phyloP scores from a whole-genome alignment of 2,329 filamentous ascomycete genomes.

The Nigrospora osmanthi region DNA sequence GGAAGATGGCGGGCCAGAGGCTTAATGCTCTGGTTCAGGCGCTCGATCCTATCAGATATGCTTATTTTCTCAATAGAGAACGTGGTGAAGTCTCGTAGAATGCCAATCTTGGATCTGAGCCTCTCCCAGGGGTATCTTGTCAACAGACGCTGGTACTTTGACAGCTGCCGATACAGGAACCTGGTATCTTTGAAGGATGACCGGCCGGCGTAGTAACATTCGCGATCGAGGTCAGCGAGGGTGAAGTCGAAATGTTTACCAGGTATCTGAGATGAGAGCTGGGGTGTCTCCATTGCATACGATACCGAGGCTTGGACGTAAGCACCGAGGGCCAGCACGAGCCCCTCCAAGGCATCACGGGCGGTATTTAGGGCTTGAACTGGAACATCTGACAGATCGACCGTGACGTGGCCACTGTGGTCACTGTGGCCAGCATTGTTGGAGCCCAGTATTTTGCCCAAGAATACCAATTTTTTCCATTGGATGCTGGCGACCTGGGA shows the following conservation, averaged over 20 bases:
- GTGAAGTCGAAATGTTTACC: neutral
- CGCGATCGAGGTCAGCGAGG: constrained; percentile 8
- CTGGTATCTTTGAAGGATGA: constrained; percentile 1
- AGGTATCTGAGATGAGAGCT: too few species aligned
- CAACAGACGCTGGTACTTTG: constrained; percentile 23
- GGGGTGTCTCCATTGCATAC: neutral
- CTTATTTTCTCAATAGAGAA: too few species aligned
- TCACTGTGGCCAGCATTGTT: neutral
- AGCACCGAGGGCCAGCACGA: neutral
- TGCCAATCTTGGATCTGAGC: neutral
- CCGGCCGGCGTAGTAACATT: constrained; percentile 8
- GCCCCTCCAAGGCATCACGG: neutral
- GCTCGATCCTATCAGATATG: too few species aligned
- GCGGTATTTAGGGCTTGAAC: neutral
- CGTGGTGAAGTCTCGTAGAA: too few species aligned
- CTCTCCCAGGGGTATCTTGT: constrained; percentile 1
- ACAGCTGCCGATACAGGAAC: constrained; percentile 3
- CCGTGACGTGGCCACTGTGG: neutral
- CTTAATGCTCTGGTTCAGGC: too few species aligned
- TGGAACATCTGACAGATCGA: neutral
- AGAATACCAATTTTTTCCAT: neutral
- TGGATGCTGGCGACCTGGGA: neutral
- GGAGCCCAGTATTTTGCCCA: neutral
- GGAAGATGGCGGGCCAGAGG: too few species aligned
- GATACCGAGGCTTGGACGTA: neutral